Percentiles rank a stretch among this genome's conserved stretches.
phyloP scores from a whole-genome alignment of 805 yeast species.

The Lipomyces kockii region DNA sequence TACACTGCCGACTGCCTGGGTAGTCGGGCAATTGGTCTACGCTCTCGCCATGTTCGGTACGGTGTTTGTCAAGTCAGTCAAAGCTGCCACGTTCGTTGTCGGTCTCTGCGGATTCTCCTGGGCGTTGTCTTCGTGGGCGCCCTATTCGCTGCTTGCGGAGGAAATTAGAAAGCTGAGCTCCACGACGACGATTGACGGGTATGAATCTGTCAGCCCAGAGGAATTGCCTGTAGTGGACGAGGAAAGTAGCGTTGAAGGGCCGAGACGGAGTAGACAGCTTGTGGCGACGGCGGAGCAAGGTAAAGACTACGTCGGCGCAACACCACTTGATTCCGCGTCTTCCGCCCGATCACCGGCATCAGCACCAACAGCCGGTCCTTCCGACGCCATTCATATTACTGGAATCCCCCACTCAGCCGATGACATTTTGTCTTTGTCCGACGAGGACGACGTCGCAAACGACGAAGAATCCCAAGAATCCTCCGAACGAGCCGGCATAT shows the following conservation, averaged over 20 bases:
- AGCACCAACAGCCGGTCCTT: not conserved
- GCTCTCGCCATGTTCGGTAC: conserved; percentile 35
- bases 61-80: conserved; percentile 31
- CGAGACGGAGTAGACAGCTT: conserved; percentile 16
- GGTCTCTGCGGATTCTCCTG: conserved; percentile 37
- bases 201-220: conserved; percentile 10
- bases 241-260: conserved; percentile 2
- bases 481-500: conserved; percentile 46
- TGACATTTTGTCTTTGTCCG: not conserved
- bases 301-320: conserved; percentile 14
- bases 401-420: not conserved
- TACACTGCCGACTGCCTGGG: conserved; percentile 34
- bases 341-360: not conserved
- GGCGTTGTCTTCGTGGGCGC: conserved; percentile 37
- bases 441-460: conserved; percentile 18
- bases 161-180: conserved; percentile 28
- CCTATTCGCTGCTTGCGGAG: conserved; percentile 34
- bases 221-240: conserved; percentile 17
- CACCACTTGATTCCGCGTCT: conserved; percentile 3
- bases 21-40: conserved; percentile 27
- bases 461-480: conserved; percentile 18
- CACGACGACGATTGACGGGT: not conserved
- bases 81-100: conserved; percentile 30
- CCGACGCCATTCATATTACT: not conserved
- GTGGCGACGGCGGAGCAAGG: not conserved